Percentiles rank a stretch among this genome's conserved stretches.
Evolutionary conservation across 2,329 filamentous ascomycete species (phyloP).

Genomic region (Aspergillus pseudoglaucus): DNA sequence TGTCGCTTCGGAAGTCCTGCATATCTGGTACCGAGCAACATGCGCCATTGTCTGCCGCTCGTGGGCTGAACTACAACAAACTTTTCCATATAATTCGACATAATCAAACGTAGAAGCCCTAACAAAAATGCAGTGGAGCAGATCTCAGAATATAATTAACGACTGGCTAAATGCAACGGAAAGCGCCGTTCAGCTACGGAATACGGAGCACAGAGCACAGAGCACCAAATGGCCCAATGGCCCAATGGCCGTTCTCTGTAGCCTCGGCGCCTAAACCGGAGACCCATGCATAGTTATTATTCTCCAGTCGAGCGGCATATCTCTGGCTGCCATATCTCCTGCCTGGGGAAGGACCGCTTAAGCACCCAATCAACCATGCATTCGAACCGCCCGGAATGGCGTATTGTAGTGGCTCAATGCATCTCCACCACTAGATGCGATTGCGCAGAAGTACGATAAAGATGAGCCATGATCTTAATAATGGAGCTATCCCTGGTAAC

Average conservation of each 20-base stretch:
- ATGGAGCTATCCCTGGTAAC: neutral
- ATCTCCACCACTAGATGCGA: neutral
- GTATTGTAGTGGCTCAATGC: neutral
- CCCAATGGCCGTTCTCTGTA: too few relatives aligned
- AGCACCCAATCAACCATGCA: conserved; percentile 5
- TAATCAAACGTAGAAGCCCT: too few relatives aligned
- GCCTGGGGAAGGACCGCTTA: neutral
- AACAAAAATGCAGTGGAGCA: too few relatives aligned
- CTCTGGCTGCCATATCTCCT: neutral
- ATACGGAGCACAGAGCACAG: too few relatives aligned
- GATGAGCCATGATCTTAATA: neutral
- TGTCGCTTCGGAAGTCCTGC: neutral
- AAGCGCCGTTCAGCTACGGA: too few relatives aligned
- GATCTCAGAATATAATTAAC: too few relatives aligned
- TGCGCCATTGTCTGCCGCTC: neutral
- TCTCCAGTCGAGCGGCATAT: neutral
- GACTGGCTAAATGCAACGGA: too few relatives aligned
- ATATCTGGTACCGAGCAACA: too few relatives aligned
- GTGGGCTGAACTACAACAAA: neutral
- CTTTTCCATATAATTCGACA: too few relatives aligned
- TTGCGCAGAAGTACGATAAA: neutral
- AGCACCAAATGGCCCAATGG: too few relatives aligned
- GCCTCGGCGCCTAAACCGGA: neutral
- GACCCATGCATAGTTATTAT: neutral
- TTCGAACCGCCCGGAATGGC: conserved; percentile 6